Conservation (phyloP, 2,329 filamentous ascomycete genomes). For the Cladosporium sphaerospermum region DNA sequence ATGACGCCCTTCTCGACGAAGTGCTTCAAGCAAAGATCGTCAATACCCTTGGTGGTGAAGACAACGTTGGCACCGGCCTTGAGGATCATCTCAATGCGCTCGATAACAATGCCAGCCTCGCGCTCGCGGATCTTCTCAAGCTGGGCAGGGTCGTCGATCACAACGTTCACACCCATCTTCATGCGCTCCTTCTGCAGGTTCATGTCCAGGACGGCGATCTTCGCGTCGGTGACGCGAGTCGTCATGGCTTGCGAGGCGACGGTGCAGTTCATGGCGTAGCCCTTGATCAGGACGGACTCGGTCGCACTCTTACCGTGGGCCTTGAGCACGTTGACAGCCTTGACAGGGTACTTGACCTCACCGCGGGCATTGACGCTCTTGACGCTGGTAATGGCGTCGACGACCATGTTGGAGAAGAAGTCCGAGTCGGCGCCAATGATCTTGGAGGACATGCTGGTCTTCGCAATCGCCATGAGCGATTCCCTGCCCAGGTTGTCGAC, state of each 20-base stretch:
- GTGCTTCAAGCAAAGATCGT: constrained; percentile 88
- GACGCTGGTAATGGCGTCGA: constrained; percentile 91
- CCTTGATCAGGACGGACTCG: constrained; percentile 88
- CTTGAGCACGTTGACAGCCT: constrained; percentile 98
- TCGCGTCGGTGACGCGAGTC: constrained; percentile 84
- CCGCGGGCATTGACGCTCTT: constrained; percentile 86
- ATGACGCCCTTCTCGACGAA: constrained; percentile 94
- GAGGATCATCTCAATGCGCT: constrained; percentile 93
- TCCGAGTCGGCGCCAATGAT: constrained; percentile 94
- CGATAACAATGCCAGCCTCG: constrained; percentile 87
- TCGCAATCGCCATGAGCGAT: constrained; percentile 88
- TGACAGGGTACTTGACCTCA: constrained; percentile 95
- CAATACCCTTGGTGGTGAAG: constrained; percentile 96
- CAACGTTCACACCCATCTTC: constrained; percentile 98
- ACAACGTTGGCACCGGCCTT: constrained; percentile 96
- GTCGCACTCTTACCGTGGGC: constrained; percentile 88
- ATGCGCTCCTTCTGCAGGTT: constrained; percentile 98
- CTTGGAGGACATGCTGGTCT: constrained; percentile 99
- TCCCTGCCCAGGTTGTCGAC: constrained; percentile 88
- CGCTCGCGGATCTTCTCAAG: constrained; percentile 93
- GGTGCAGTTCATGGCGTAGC: constrained; percentile 97
- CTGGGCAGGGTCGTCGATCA: constrained; percentile 93
- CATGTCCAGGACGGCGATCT: constrained; percentile 95
- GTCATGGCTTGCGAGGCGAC: constrained; percentile 98
- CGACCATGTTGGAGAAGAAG: constrained; percentile 96